Base-by-base conservation (phyloP, 768 basidiomycete species). In the Daedaleopsis nitida region DNA sequence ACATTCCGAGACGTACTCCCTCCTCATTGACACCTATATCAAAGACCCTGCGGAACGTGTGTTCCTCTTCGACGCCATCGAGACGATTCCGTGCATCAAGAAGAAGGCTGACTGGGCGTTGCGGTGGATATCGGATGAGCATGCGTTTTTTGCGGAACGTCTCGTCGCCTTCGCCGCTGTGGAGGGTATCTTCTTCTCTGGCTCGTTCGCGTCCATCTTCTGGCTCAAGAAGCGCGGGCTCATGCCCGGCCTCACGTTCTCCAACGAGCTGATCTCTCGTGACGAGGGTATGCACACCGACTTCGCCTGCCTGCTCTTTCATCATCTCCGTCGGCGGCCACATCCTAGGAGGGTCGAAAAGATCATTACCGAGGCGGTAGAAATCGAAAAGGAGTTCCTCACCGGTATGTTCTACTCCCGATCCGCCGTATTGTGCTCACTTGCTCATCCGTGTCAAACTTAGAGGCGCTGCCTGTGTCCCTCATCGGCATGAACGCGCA, bases 271-370 rank as follows among this genome's bases (percentile, higher is more conserved):
- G 68, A 98, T 98, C 76, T 92, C 90, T 57, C 86, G 96, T 16
- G 96, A 97, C 65, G 96, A 97, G 75, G 96, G 95, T 51, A 88
- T 97, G 78, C 96, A 98, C 75, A 96, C 94, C 70, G 95, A 98
- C 74, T 96, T 97, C 70, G 94, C 95, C 0, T 96, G 94, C 72
- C 76, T 97, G 1, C 81, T 97, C 38, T 95, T 96, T 76, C 84
- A 82, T 55, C 91, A 97, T 70, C 81, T 98, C 34, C 81, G 82
- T 64, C 84, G 87, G 44, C 82, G 91, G 7, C 92, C 95, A 0
- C 92, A 94, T 70, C 93, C 94, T 0, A 80, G 89, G 35, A 86
- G 84, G 16, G 83, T 98, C 53, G 71, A 77, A 53, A 71, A 67
- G 12, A 91, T 96, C 72, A 89, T 98, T 67, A 78, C 76, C 0